These are phyloP conservation scores for Gossypium trilobum DNA, from an alignment of 441 rosid species.

Conservation along the genomic window DNA sequence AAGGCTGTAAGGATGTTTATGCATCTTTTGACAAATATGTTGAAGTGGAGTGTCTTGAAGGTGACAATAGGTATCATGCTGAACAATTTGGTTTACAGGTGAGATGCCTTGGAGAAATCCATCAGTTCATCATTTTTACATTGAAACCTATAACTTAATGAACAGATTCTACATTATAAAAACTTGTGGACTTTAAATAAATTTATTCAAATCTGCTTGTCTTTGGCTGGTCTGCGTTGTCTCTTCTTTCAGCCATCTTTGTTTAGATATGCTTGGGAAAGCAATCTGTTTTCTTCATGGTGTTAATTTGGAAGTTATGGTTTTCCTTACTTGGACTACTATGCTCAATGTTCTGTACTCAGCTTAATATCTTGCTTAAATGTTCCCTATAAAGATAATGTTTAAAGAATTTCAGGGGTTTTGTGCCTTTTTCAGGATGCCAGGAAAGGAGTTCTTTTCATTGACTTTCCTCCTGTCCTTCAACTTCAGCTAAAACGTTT, in stretches of 20 bases:
- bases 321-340: background rate
- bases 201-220: background rate
- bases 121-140: background rate
- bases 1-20: conserved; percentile 52
- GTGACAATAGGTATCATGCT: conserved; percentile 52
- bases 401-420: background rate
- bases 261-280: background rate
- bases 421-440: conserved; percentile 48
- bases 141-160: background rate
- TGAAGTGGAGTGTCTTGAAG: conserved; percentile 56
- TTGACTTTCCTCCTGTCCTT: conserved; percentile 74
- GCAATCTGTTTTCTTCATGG: background rate
- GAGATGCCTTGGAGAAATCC: conserved; percentile 11
- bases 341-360: background rate
- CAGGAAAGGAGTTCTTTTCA: conserved; percentile 60
- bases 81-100: conserved; percentile 52
- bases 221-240: background rate
- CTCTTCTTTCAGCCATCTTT: background rate
- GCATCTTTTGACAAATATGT: conserved; percentile 57
- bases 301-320: background rate
- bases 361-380: conserved; percentile 3
- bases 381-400: background rate
- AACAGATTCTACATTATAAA: background rate
- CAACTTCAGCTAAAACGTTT: conserved; percentile 69
- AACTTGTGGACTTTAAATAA: background rate